Evolutionary conservation across 805 yeast species (phyloP).

Genomic region (Saccharomycopsis malanga): DNA sequence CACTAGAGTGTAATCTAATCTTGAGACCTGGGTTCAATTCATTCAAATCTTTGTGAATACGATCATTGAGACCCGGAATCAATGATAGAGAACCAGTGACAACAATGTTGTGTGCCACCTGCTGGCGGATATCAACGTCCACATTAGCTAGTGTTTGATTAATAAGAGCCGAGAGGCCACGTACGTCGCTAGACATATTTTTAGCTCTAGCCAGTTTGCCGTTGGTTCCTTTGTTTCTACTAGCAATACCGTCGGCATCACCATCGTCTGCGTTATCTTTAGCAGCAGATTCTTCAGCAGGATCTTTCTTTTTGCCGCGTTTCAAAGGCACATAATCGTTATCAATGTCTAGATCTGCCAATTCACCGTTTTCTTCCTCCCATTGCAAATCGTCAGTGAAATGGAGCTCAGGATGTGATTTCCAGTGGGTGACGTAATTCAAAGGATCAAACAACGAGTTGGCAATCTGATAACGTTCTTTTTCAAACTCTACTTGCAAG

Average conservation of each 20-base stretch:
- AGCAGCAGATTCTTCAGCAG: slow-evolving; percentile 3
- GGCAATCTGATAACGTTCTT: slow-evolving; percentile 55
- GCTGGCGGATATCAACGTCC: slow-evolving; percentile 79
- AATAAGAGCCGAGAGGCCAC: slow-evolving; percentile 17
- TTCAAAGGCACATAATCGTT: slow-evolving; percentile 73
- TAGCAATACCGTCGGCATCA: slow-evolving; percentile 17
- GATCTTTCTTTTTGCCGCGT: slow-evolving; percentile 40
- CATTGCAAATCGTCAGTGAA: slow-evolving; percentile 25
- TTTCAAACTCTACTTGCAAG: slow-evolving; percentile 50
- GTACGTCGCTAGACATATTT: not conserved
- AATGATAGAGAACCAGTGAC: slow-evolving; percentile 80
- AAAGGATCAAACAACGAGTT: slow-evolving; percentile 69
- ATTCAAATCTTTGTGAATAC: slow-evolving; percentile 64
- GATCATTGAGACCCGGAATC: slow-evolving; percentile 73
- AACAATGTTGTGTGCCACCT: slow-evolving; percentile 81
- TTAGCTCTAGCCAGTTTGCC: not conserved
- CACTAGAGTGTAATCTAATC: slow-evolving; percentile 75
- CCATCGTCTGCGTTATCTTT: slow-evolving; percentile 29
- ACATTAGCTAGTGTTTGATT: slow-evolving; percentile 30
- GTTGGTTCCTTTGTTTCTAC: slow-evolving; percentile 23
- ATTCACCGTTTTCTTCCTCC: slow-evolving; percentile 46
- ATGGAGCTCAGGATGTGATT: slow-evolving; percentile 10
- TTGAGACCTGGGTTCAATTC: slow-evolving; percentile 75
- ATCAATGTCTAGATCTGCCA: slow-evolving; percentile 36
- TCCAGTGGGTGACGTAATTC: slow-evolving; percentile 30